phyloP scores from a whole-genome alignment of 2,329 filamentous ascomycete genomes.

The Penicillium sp. region DNA sequence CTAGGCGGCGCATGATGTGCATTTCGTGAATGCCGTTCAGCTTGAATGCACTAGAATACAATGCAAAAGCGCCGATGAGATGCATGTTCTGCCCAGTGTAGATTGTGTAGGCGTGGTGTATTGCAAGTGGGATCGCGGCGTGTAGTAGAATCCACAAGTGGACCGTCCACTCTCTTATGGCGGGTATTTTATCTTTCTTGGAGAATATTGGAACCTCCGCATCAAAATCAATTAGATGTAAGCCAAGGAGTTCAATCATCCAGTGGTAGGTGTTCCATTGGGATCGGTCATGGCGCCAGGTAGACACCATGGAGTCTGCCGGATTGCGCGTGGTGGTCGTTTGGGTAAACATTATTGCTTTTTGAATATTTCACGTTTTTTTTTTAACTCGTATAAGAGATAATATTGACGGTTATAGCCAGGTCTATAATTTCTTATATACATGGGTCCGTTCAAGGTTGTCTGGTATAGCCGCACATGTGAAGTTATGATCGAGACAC shows the following conservation, averaged over 20 bases:
- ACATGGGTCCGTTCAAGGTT: not conserved
- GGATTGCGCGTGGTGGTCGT: conserved; percentile 3
- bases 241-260: conserved; percentile 12
- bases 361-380: too few species aligned
- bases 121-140: conserved; percentile 34
- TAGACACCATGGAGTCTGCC: conserved; percentile 11
- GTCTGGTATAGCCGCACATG: not conserved
- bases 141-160: conserved; percentile 42
- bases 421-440: not conserved
- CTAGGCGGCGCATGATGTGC: conserved; percentile 36
- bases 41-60: conserved; percentile 41
- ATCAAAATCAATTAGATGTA: conserved; percentile 25
- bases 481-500: conserved; percentile 4
- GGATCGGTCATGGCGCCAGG: conserved; percentile 13
- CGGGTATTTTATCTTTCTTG: conserved; percentile 42
- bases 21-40: conserved; percentile 39
- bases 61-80: conserved; percentile 29
- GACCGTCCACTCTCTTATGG: conserved; percentile 31
- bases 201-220: conserved; percentile 35
- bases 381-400: not conserved
- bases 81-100: conserved; percentile 29
- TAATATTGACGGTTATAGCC: not conserved
- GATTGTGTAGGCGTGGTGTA: conserved; percentile 35
- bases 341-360: conserved; percentile 1
- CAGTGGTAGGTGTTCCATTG: conserved; percentile 10